Evolutionary conservation across 768 basidiomycete species (phyloP).

Genomic region (Russula ochroleuca): DNA sequence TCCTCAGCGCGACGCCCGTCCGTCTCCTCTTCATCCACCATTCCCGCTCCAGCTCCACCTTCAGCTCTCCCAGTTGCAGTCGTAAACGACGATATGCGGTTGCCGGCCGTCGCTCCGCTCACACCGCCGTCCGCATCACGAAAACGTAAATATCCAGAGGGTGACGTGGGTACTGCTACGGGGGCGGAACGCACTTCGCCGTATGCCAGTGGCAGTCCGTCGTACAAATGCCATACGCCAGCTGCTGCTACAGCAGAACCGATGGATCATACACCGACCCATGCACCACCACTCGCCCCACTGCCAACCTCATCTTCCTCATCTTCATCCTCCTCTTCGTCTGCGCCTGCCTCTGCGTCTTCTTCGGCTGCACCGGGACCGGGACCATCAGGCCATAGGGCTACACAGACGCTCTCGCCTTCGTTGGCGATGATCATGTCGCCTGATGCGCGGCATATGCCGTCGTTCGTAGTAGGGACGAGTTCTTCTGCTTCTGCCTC

Average conservation of each 20-base stretch:
- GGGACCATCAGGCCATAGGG: conserved; percentile 35
- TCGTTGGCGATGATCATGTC: conserved; percentile 62
- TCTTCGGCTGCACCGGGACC: conserved; percentile 10
- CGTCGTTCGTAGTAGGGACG: conserved; percentile 23
- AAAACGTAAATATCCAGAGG: conserved; percentile 38
- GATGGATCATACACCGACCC: background rate
- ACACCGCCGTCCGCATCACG: conserved; percentile 30
- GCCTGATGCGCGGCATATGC: conserved; percentile 36
- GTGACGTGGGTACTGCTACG: conserved; percentile 6
- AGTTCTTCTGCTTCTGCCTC: conserved; percentile 1
- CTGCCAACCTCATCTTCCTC: conserved; percentile 6
- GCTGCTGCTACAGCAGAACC: conserved; percentile 24
- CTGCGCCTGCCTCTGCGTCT: background rate
- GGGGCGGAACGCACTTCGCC: conserved; percentile 10
- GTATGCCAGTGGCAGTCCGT: conserved; percentile 22
- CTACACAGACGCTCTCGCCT: conserved; percentile 49
- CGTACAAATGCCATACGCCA: conserved; percentile 26
- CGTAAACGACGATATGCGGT: conserved; percentile 7
- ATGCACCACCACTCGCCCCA: background rate
- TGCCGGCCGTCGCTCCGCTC: conserved; percentile 12
- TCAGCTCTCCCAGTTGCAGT: background rate
- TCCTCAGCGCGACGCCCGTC: conserved; percentile 23
- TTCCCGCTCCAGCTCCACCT: background rate
- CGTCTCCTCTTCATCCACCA: conserved; percentile 1
- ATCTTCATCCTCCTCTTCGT: conserved; percentile 3